Conservation (phyloP, 2,329 filamentous ascomycete species). For the Penicillium sp. region DNA sequence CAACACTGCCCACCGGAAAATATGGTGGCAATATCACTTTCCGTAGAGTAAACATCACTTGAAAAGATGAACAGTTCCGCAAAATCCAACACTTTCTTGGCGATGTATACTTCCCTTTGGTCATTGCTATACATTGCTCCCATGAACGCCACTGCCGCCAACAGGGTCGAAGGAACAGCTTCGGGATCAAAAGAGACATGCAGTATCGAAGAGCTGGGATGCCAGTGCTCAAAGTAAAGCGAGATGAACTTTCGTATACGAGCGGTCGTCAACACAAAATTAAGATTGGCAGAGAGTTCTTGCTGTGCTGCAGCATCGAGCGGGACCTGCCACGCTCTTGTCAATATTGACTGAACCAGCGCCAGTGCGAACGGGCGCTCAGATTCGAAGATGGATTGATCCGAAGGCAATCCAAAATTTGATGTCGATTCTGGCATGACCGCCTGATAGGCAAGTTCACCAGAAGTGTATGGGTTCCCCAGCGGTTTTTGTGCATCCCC, state of each 20-base stretch:
- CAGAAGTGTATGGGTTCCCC: conserved; percentile 21
- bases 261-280: conserved; percentile 43
- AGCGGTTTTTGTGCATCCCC: conserved; percentile 27
- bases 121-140: conserved; percentile 49
- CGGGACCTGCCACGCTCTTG: conserved; percentile 41
- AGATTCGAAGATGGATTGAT: conserved; percentile 33
- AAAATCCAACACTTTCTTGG: conserved; percentile 45
- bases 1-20: conserved; percentile 28
- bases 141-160: conserved; percentile 45
- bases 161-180: conserved; percentile 37
- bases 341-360: conserved; percentile 43
- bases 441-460: conserved; percentile 20
- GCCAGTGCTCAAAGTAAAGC: conserved; percentile 50
- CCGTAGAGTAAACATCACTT: conserved; percentile 42
- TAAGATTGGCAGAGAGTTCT: conserved; percentile 41
- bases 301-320: conserved; percentile 41
- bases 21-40: conserved; percentile 40
- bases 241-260: conserved; percentile 44
- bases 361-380: conserved; percentile 41
- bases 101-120: conserved; percentile 38
- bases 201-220: conserved; percentile 47
- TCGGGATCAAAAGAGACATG: conserved; percentile 46
- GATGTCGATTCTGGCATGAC: conserved; percentile 20
- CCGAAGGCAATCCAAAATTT: conserved; percentile 19
- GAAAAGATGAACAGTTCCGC: conserved; percentile 48